Base-by-base conservation (phyloP, 2,329 filamentous ascomycete genomes). In the Monosporascus sp. region DNA sequence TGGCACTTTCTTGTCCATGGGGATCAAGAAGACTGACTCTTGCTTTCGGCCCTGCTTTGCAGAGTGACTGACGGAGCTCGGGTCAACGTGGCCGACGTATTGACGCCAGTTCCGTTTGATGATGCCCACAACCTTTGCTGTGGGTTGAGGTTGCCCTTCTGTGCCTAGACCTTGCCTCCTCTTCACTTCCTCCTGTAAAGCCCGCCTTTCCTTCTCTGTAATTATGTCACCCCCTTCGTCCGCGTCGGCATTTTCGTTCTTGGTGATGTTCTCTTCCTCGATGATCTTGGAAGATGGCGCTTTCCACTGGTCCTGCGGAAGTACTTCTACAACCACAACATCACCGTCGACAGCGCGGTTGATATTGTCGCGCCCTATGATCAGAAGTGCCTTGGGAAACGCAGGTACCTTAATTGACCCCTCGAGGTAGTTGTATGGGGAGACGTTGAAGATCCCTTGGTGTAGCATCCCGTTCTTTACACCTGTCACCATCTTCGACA, bases 51-150 rank as follows among this genome's bases (percentile, higher is more conserved):
- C 91, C 62, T 91, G 87, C 55, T 85, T 87, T 2, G 82, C 82
- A 3, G 85, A 82, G 51, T 86, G 83, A 64, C 86, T 87, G 48
- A 91, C 87, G 2, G 92, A 95, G 11, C 88, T 89, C 49, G 87
- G 86, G 67, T 99, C 94, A 53, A 99, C 87, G 67, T 97, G 92
- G 2, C 94, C 94, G 57, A 99, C 94, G 63, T 97, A 97, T 71
- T 97, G 95, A 56, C 94, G 83, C 94, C 94, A 99, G 70, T 97
- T 97, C 50, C 94, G 85, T 74, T 96, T 97, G 68, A 96, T 84
- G 24, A 97, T 80, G 48, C 94, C 94, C 7, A 97, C 91, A 14
- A 99, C 89, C 67, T 83, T 89, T 26, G 93, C 94, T 7, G 94
- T 97, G 7, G 94, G 94, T 63, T 97, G 91, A 3, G 90, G 84